These are phyloP conservation scores for Tieghemiomyces parasiticus DNA, from an alignment of 192 early-diverging fungal species.

Conservation along the genomic window DNA sequence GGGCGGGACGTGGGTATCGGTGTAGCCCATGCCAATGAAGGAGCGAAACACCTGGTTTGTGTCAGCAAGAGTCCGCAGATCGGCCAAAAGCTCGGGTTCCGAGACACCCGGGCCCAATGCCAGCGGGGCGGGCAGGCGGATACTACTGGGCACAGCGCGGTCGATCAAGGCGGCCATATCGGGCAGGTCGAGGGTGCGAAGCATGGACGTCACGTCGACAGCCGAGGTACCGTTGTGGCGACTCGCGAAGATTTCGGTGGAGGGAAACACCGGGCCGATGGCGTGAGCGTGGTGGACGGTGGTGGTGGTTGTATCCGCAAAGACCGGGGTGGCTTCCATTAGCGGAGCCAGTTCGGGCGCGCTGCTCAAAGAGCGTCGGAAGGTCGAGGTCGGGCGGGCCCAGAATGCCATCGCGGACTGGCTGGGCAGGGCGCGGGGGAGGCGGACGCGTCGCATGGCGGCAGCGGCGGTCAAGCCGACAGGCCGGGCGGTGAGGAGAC, in stretches of 20 bases:
- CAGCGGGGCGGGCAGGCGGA: conserved; percentile 56
- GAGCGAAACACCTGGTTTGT: conserved; percentile 86
- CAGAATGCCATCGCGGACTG: too few species aligned
- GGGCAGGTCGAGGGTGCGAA: conserved; percentile 58
- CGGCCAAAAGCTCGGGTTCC: conserved; percentile 75
- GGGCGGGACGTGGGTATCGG: conserved; percentile 74
- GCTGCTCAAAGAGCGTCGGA: too few species aligned
- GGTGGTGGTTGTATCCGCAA: too few species aligned
- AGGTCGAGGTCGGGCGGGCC: too few species aligned
- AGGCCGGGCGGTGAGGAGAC: too few species aligned
- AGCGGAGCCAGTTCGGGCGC: too few species aligned
- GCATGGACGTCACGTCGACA: conserved; percentile 67
- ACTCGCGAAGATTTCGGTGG: conserved; percentile 52
- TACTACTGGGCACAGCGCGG: conserved; percentile 69
- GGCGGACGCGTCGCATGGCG: too few species aligned
- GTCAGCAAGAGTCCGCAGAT: conserved; percentile 68
- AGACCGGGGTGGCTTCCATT: too few species aligned
- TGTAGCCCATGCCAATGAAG: conserved; percentile 96
- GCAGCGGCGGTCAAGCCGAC: too few species aligned
- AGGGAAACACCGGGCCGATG: background rate
- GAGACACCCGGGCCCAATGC: conserved; percentile 59
- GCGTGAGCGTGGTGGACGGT: too few species aligned
- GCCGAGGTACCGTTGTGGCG: conserved; percentile 81
- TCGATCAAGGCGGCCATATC: conserved; percentile 68
- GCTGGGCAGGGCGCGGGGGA: too few species aligned